A percentile compares a stretch with the other conserved stretches of the same genome.
These are phyloP conservation scores for Jackrogersella multiformis DNA, from an alignment of 495 filamentous ascomycete species.

Conservation along the genomic window DNA sequence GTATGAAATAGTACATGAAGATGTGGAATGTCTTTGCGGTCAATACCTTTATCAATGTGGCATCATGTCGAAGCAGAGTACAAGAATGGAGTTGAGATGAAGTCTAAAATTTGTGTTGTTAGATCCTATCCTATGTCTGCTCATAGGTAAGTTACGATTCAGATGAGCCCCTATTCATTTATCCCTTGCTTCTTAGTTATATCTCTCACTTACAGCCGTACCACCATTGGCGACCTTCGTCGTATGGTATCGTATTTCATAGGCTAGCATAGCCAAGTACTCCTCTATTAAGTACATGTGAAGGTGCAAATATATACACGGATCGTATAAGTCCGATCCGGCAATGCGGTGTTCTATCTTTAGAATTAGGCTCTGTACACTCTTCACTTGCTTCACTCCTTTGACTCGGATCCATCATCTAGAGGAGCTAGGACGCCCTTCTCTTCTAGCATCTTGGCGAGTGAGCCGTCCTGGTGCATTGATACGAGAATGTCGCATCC, in stretches of 20 bases:
- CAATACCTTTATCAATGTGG: too few species aligned
- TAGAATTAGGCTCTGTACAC: not conserved
- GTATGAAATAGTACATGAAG: too few species aligned
- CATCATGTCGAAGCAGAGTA: too few species aligned
- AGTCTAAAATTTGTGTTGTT: not conserved
- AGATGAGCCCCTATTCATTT: not conserved
- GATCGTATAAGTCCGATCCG: conserved; percentile 1
- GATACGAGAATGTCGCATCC: conserved; percentile 96
- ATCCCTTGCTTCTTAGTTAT: not conserved
- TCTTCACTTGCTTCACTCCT: conserved; percentile 6
- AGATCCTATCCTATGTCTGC: not conserved
- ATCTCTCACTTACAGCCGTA: not conserved
- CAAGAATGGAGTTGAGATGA: too few species aligned
- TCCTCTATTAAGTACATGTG: not conserved
- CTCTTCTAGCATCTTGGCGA: conserved; percentile 89
- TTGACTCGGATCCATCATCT: conserved; percentile 29
- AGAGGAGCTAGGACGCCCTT: conserved; percentile 75
- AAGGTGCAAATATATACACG: not conserved
- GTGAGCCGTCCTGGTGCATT: conserved; percentile 96
- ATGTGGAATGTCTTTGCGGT: too few species aligned
- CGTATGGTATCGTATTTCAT: not conserved
- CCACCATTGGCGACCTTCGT: not conserved
- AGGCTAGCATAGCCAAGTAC: not conserved
- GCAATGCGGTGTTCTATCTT: not conserved
- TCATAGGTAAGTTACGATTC: not conserved